phyloP scores from a whole-genome alignment of 495 filamentous ascomycete species.

The Aspergillus saccharolyticus region DNA sequence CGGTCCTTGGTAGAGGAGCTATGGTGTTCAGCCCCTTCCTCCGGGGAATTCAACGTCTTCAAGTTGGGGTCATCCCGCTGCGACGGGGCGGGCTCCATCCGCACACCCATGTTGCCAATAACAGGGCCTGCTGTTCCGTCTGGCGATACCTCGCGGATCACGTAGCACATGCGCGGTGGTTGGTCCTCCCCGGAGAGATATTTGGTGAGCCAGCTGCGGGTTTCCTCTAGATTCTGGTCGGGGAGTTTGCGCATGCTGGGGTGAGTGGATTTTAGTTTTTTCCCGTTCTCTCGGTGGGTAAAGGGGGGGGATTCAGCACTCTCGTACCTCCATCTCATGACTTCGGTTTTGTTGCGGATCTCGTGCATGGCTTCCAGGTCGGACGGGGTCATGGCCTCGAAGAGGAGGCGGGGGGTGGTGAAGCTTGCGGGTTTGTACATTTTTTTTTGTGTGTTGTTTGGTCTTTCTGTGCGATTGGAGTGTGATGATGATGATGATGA shows the following conservation, averaged over 20 bases:
- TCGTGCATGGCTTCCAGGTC: conserved; percentile 9
- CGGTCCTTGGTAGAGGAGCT: background rate
- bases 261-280: background rate
- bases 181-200: background rate
- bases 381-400: background rate
- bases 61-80: background rate
- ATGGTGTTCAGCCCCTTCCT: background rate
- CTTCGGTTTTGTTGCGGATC: conserved; percentile 4
- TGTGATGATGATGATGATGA: too few relatives aligned
- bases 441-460: background rate
- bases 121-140: background rate
- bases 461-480: too few relatives aligned
- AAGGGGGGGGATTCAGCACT: too few relatives aligned
- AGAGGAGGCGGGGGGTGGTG: conserved; percentile 11
- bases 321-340: conserved; percentile 20
- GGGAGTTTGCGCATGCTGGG: background rate
- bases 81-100: background rate
- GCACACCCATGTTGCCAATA: background rate
- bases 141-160: background rate
- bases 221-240: conserved; percentile 3
- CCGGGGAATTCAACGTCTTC: background rate
- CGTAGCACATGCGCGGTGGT: background rate
- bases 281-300: too few relatives aligned
- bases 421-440: background rate
- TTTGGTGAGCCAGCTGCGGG: conserved; percentile 2